Evolutionary conservation across 805 yeast genomes (phyloP).

Genomic region (Cyberlindnera saturnus): DNA sequence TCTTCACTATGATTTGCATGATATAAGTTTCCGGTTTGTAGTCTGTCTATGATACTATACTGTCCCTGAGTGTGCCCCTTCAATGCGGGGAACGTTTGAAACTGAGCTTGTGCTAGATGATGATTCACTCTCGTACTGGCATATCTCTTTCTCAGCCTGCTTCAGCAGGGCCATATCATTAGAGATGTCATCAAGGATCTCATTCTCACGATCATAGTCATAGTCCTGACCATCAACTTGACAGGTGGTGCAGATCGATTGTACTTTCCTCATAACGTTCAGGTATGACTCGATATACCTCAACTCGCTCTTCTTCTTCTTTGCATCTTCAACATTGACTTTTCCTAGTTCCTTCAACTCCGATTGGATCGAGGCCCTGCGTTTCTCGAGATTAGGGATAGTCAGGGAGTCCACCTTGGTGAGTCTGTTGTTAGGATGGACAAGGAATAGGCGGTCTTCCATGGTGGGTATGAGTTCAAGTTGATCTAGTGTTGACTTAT

Average conservation of each 20-base stretch:
- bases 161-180: constrained; percentile 16
- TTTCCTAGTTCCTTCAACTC: constrained; percentile 6
- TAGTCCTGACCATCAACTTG: constrained; percentile 9
- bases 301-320: constrained; percentile 13
- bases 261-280: constrained; percentile 13
- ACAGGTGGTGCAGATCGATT: constrained; percentile 14
- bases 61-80: too few species aligned
- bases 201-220: constrained; percentile 23
- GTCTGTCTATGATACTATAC: too few species aligned
- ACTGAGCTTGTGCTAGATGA: too few species aligned
- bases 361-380: constrained; percentile 6
- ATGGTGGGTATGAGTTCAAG: background rate
- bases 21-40: too few species aligned
- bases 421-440: constrained; percentile 21
- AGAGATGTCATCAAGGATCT: constrained; percentile 18
- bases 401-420: constrained; percentile 19
- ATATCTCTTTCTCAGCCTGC: constrained; percentile 17
- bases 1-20: too few species aligned
- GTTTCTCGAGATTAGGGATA: constrained; percentile 16
- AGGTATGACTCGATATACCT: constrained; percentile 17
- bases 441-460: constrained; percentile 12
- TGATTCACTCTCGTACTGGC: background rate
- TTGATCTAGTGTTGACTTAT: background rate
- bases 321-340: constrained; percentile 5
- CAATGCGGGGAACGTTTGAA: too few species aligned